Conservation (phyloP, 306 rosid species). For the Cucurbita maxima region DNA sequence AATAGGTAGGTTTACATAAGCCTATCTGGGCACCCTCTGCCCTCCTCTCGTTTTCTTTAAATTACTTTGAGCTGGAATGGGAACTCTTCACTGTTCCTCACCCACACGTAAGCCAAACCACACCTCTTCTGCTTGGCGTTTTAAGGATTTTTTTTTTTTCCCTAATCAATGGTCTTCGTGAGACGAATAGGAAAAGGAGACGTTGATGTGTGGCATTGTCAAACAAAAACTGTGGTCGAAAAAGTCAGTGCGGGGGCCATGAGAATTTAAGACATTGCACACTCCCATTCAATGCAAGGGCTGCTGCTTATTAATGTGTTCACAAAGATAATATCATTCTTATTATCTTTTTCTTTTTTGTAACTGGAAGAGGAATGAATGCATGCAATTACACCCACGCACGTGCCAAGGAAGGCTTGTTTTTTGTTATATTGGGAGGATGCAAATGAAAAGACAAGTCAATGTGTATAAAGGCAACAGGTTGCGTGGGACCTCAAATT, state of each 20-base stretch:
- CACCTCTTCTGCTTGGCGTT: no score
- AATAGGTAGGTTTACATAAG: conserved; percentile 10
- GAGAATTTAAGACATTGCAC: neutral
- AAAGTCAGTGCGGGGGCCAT: neutral
- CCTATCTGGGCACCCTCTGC: neutral
- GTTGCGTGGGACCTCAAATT: conserved; percentile 2
- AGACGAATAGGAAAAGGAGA: no score
- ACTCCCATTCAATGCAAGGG: neutral
- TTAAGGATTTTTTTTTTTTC: no score
- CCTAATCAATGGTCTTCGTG: no score
- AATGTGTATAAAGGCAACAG: neutral
- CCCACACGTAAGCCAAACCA: no score
- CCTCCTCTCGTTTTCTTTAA: neutral
- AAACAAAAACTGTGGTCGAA: neutral
- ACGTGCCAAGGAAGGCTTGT: no score
- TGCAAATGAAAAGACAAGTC: conserved; percentile 3
- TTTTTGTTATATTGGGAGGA: neutral
- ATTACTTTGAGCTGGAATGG: neutral
- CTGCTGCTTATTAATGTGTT: neutral
- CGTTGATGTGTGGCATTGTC: neutral
- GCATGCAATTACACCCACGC: no score
- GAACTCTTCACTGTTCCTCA: no score
- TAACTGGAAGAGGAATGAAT: no score
- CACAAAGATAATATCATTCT: no score
- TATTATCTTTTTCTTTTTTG: no score